phyloP scores from a whole-genome alignment of 2,329 filamentous ascomycete genomes.

The Cordyceps tenuipes region DNA sequence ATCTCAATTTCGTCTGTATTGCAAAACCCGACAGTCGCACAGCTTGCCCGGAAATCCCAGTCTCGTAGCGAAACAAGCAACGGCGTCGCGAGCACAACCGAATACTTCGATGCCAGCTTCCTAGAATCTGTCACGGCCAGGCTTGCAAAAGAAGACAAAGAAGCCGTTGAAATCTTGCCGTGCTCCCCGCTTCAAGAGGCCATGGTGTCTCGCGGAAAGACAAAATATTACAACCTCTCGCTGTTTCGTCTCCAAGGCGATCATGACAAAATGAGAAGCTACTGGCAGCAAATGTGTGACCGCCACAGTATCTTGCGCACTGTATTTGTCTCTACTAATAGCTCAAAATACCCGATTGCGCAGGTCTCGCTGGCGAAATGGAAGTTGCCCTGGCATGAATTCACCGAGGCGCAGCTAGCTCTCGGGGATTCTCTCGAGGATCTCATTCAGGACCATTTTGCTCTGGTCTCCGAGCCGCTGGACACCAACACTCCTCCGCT shows the following conservation, averaged over 20 bases:
- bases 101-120: slow-evolving; percentile 23
- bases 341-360: slow-evolving; percentile 53
- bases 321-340: slow-evolving; percentile 59
- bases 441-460: slow-evolving; percentile 32
- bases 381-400: slow-evolving; percentile 31
- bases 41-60: slow-evolving; percentile 37
- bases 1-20: slow-evolving; percentile 63
- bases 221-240: slow-evolving; percentile 66
- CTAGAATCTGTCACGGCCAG: slow-evolving; percentile 20
- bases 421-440: slow-evolving; percentile 31
- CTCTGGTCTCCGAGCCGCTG: slow-evolving; percentile 29
- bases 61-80: not conserved
- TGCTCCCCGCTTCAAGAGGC: slow-evolving; percentile 84
- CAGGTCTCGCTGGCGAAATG: slow-evolving; percentile 58
- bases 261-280: slow-evolving; percentile 39
- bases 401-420: slow-evolving; percentile 21
- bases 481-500: slow-evolving; percentile 38
- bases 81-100: not conserved
- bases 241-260: slow-evolving; percentile 51
- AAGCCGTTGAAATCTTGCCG: slow-evolving; percentile 55
- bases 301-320: slow-evolving; percentile 74
- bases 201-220: slow-evolving; percentile 56
- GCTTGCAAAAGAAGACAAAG: slow-evolving; percentile 24
- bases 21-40: slow-evolving; percentile 56
- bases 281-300: slow-evolving; percentile 54